phyloP scores from a whole-genome alignment of 345 rosid species.

The Pseudoturritis turrita region DNA sequence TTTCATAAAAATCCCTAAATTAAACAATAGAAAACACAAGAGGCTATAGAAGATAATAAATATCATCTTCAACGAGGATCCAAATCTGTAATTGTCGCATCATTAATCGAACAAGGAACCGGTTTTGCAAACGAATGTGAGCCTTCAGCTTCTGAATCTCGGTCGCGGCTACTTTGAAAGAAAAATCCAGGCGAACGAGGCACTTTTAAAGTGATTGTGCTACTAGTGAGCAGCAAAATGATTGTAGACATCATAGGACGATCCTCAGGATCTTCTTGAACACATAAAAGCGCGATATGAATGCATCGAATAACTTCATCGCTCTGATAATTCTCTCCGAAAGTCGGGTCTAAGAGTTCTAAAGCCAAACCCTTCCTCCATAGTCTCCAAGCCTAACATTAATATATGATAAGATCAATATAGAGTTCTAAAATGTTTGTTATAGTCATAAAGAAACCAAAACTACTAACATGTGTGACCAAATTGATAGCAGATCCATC shows the following conservation, averaged over 20 bases:
- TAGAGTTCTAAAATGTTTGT: background rate
- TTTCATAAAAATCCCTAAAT: too few species aligned
- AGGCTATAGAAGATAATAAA: background rate
- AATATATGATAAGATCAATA: background rate
- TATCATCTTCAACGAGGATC: background rate
- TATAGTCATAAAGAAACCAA: background rate
- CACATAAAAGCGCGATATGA: constrained; percentile 27
- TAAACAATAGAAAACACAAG: background rate
- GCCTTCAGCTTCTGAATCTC: background rate
- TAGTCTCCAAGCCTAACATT: constrained; percentile 25
- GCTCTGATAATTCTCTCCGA: background rate
- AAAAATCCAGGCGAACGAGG: constrained; percentile 14
- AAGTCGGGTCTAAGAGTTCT: background rate
- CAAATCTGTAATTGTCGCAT: background rate
- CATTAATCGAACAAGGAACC: background rate
- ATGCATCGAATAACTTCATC: constrained; percentile 18
- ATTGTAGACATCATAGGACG: constrained; percentile 25
- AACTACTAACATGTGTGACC: constrained; percentile 21
- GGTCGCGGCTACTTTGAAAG: background rate
- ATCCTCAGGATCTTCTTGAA: constrained; percentile 11
- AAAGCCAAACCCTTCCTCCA: constrained; percentile 11
- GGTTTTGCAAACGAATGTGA: background rate
- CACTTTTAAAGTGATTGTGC: background rate
- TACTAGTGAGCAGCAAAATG: constrained; percentile 6
- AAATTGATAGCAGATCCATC: constrained; percentile 13